A percentile compares a stretch with the other conserved stretches of the same genome.
These are phyloP conservation scores for Gossypium australe DNA, from an alignment of 345 rosid genomes.

Conservation along the genomic window DNA sequence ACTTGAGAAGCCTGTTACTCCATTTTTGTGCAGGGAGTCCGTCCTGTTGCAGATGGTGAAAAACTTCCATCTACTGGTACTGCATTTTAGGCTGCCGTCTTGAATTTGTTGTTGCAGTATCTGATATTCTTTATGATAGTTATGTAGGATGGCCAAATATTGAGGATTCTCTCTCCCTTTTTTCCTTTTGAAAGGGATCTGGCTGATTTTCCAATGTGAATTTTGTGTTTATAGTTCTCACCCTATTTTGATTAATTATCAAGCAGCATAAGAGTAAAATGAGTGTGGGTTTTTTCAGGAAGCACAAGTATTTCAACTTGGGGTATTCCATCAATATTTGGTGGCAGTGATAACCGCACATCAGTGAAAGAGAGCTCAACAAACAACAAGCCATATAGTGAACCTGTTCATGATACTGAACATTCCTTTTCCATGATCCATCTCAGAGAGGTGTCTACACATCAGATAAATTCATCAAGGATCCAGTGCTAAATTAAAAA, in stretches of 20 bases:
- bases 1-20: neutral
- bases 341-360: slow-evolving; percentile 53
- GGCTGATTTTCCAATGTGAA: neutral
- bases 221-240: neutral
- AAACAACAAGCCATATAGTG: slow-evolving; percentile 39
- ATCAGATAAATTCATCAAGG: slow-evolving; percentile 14
- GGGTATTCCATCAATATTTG: slow-evolving; percentile 88
- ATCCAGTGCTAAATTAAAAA: neutral
- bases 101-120: neutral
- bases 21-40: slow-evolving; percentile 43
- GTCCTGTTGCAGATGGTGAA: slow-evolving; percentile 52
- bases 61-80: slow-evolving; percentile 67
- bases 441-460: slow-evolving; percentile 57
- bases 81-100: slow-evolving; percentile 3
- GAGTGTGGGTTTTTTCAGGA: slow-evolving; percentile 24
- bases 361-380: slow-evolving; percentile 52
- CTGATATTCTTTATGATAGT: neutral
- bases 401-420: slow-evolving; percentile 48
- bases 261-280: neutral
- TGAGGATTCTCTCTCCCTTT: neutral
- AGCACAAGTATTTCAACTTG: slow-evolving; percentile 53
- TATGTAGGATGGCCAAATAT: neutral
- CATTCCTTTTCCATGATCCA: slow-evolving; percentile 66
- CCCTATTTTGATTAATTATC: neutral
- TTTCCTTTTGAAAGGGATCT: neutral